phyloP scores from a whole-genome alignment of 2,329 filamentous ascomycete genomes.

The Colletotrichum plurivorum region DNA sequence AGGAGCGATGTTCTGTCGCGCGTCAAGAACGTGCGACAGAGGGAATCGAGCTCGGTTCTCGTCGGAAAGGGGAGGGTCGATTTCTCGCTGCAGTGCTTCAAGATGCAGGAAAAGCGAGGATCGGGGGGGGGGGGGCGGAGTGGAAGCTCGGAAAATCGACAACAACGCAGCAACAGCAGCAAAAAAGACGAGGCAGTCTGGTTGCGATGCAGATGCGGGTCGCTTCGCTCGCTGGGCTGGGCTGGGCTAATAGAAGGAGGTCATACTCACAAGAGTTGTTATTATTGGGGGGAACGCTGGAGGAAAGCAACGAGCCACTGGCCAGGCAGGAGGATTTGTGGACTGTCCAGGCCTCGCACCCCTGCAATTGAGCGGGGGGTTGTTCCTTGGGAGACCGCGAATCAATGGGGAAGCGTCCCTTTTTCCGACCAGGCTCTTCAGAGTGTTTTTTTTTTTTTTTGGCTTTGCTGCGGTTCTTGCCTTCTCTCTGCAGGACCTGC shows the following conservation, averaged over 20 bases:
- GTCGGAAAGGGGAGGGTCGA: constrained; percentile 6
- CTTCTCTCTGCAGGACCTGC: constrained; percentile 5
- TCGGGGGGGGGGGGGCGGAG: constrained; percentile 4
- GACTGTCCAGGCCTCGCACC: constrained; percentile 37
- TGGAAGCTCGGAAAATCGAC: constrained; percentile 17
- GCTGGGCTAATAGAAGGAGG: constrained; percentile 13
- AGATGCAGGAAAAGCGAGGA: constrained; percentile 11
- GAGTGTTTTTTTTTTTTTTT: constrained; percentile 7
- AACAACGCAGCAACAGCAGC: constrained; percentile 21
- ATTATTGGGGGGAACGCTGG: constrained; percentile 25
- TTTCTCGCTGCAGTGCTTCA: constrained; percentile 2
- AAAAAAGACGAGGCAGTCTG: constrained; percentile 22
- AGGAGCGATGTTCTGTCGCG: constrained; percentile 31
- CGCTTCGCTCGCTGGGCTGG: constrained; percentile 14
- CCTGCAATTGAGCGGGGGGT: constrained; percentile 39
- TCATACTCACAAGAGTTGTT: constrained; percentile 42
- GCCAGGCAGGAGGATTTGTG: constrained; percentile 39
- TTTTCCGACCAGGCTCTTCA: constrained; percentile 19
- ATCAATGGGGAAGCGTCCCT: constrained; percentile 36
- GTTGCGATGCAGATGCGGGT: constrained; percentile 22
- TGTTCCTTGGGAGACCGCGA: constrained; percentile 42
- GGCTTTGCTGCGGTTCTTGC: not conserved
- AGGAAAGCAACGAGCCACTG: constrained; percentile 15
- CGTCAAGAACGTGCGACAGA: constrained; percentile 25
- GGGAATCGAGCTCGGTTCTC: constrained; percentile 15